Conservation (phyloP, 108 stramenopile genomes). For the Poteriospumella lacustris region DNA sequence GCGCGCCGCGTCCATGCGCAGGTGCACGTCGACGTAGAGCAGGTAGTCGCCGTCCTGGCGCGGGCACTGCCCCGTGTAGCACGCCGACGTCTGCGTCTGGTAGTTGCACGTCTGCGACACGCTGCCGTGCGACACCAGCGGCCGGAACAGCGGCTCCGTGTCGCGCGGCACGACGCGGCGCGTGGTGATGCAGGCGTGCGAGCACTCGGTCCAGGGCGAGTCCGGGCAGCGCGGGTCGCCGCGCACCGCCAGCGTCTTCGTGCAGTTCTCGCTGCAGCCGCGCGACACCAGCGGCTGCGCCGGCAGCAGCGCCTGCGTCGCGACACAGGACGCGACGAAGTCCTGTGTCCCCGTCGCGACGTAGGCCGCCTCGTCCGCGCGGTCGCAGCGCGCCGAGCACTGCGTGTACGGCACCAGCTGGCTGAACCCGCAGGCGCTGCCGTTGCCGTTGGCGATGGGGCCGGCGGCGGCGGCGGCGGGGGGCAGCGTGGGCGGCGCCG, state of each 20-base stretch:
- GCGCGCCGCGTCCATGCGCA: not conserved
- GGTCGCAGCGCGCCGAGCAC: not conserved
- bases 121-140: not conserved
- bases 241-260: not conserved
- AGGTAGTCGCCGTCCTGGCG: constrained; percentile 2
- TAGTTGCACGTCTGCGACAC: not conserved
- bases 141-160: constrained; percentile 2
- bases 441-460: too few species aligned
- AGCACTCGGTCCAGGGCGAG: constrained; percentile 16
- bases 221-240: not conserved
- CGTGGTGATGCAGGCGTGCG: not conserved
- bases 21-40: not conserved
- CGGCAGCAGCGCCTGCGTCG: too few species aligned
- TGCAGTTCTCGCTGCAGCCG: constrained; percentile 14
- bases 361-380: not conserved
- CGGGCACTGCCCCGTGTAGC: not conserved
- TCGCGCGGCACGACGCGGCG: not conserved
- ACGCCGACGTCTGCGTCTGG: not conserved
- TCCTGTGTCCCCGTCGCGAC: not conserved
- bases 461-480: not conserved
- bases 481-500: not conserved
- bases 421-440: too few species aligned
- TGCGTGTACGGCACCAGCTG: not conserved
- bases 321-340: not conserved
- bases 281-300: too few species aligned